Evolutionary conservation across 345 rosid species (phyloP), one percentile per base, ranked within the genome.

Genomic region (Anastatica hierochuntica): DNA sequence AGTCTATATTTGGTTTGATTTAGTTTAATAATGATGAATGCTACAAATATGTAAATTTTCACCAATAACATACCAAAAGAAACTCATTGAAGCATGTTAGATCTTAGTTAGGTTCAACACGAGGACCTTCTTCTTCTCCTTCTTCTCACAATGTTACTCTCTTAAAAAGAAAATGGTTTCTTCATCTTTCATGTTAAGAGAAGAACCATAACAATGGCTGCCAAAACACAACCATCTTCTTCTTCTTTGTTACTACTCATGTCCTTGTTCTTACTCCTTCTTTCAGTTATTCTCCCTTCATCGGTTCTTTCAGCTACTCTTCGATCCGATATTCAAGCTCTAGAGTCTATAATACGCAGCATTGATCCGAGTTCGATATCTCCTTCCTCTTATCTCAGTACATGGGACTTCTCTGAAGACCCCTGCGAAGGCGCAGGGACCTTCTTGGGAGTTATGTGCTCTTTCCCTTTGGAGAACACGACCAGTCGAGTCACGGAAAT

Each of bases 401-500:
- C 80, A 27, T 82, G 82, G 85, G 76, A 82, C 58, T 77, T 79
- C 57, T 20, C 70, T 3, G 41, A 29, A n/a, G 88, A 81, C 61
- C 84, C 88, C 3, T 77, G 85, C 15, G 78, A 70, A 33, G 72
- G 59, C 21, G 1, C 68, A 3, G 78, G 71, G 13, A 59, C 49
- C 15, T 74, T 78, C 68, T 74, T 68, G 5, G 83, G 86, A 19
- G 70, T 79, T 34, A 54, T 79, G 60, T 82, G 90, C 34, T 51
- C 76, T 12, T 31, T 64, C 48, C 80, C 77, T 33, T 7, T 23
- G 0, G 78, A 74, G 42, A 73, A 73, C 45, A 62, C 79, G 2
- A 58, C 64, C 3, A 73, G 60, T 49, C 53, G 80, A 40, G 55
- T 83, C 20, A 67, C 39, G 9, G 67, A 71, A 10, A 58, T 83